These are phyloP conservation scores for Scenedesmus sp. DNA, from an alignment of 163 green algal genomes.

Conservation along the genomic window DNA sequence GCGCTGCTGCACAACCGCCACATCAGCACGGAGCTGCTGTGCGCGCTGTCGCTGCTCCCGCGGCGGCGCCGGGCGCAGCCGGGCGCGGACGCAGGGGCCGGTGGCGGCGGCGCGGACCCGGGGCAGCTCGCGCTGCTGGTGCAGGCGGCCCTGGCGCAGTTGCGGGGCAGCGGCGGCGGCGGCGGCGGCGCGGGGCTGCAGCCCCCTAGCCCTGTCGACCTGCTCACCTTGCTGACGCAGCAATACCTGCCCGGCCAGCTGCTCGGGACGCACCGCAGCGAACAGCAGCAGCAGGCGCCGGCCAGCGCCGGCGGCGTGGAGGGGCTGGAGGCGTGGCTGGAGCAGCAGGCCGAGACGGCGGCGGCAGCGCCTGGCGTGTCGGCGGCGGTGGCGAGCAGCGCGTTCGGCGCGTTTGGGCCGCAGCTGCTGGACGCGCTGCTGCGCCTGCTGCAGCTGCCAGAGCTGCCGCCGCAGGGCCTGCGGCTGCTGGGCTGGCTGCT, in stretches of 20 bases:
- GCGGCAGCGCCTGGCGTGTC: too few relatives aligned
- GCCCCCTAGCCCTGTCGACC: neutral
- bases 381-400: conserved; percentile 5
- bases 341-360: neutral
- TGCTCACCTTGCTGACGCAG: conserved; percentile 9
- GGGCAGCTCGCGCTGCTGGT: conserved; percentile 12
- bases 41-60: conserved; percentile 46
- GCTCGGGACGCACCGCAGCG: neutral
- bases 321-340: conserved; percentile 3
- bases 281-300: conserved; percentile 13
- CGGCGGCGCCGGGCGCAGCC: conserved; percentile 11
- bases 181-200: neutral
- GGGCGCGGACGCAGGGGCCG: neutral
- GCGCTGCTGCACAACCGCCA: conserved; percentile 45
- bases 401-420: neutral
- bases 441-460: conserved; percentile 54
- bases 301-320: conserved; percentile 32
- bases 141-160: conserved; percentile 33
- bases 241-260: conserved; percentile 38
- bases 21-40: conserved; percentile 46
- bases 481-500: conserved; percentile 72
- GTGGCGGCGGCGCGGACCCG: neutral
- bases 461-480: conserved; percentile 66
- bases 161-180: neutral
- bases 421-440: conserved; percentile 63